phyloP scores from a whole-genome alignment of 1,284 basidiomycete genomes.

The Leccinum griseonigrum region DNA sequence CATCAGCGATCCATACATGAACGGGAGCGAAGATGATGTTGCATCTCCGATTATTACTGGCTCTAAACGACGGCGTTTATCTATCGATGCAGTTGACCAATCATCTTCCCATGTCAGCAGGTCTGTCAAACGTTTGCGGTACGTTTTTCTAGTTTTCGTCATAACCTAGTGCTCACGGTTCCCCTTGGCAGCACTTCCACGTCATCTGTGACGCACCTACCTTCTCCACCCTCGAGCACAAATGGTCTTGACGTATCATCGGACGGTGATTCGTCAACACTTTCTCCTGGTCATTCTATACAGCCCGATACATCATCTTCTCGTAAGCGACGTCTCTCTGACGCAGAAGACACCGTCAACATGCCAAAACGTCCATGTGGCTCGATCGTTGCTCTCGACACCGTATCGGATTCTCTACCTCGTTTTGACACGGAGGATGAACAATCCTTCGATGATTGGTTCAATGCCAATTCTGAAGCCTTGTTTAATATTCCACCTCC shows the following conservation, averaged over 20 bases:
- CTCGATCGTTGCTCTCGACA: constrained; percentile 15
- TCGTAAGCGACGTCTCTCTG: constrained; percentile 36
- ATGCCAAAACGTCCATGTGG: constrained; percentile 25
- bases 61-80: constrained; percentile 21
- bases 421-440: constrained; percentile 11
- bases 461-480: constrained; percentile 19
- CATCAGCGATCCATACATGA: constrained; percentile 2
- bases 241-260: constrained; percentile 2
- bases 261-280: neutral
- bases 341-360: constrained; percentile 12
- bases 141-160: neutral
- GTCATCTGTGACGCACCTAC: constrained; percentile 7
- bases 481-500: constrained; percentile 29
- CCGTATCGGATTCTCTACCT: constrained; percentile 31
- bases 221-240: constrained; percentile 23
- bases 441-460: constrained; percentile 29
- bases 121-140: constrained; percentile 31
- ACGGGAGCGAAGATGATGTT: constrained; percentile 13
- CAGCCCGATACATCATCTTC: neutral
- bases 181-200: constrained; percentile 2
- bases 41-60: constrained; percentile 18
- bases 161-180: neutral
- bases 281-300: neutral
- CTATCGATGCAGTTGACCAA: constrained; percentile 1
- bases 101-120: neutral